These are phyloP conservation scores for Ascochyta pisi DNA, from an alignment of 2,329 filamentous ascomycete genomes.

Conservation along the genomic window DNA sequence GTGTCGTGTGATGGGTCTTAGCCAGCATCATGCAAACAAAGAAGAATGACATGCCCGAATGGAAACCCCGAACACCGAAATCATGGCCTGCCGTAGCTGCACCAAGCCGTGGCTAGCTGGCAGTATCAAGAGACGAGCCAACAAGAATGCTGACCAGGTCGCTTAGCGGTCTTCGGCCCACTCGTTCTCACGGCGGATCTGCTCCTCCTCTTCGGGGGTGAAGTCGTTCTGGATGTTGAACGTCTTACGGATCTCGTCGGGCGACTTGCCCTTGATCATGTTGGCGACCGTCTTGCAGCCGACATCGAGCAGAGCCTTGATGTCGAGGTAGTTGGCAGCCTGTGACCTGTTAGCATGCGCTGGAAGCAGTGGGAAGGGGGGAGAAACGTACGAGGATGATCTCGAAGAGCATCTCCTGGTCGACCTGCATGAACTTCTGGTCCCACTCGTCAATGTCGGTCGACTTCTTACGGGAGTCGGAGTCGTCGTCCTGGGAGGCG, in stretches of 20 bases:
- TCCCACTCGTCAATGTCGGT: constrained; percentile 99
- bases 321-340: constrained; percentile 98
- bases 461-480: constrained; percentile 94
- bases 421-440: constrained; percentile 99
- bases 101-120: neutral
- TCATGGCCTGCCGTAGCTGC: neutral
- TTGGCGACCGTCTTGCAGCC: constrained; percentile 99
- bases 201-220: constrained; percentile 97
- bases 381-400: constrained; percentile 81
- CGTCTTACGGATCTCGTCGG: constrained; percentile 98
- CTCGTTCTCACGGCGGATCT: constrained; percentile 70
- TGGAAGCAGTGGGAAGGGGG: neutral
- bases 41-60: constrained; percentile 12
- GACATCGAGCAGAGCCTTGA: constrained; percentile 96
- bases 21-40: constrained; percentile 12
- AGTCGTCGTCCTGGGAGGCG: constrained; percentile 84
- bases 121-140: neutral
- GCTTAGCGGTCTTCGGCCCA: constrained; percentile 55
- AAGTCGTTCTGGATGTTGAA: constrained; percentile 99
- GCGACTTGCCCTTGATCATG: constrained; percentile 99
- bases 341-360: constrained; percentile 48
- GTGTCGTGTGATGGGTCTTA: constrained; percentile 8
- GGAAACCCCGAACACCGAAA: constrained; percentile 19
- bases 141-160: neutral
- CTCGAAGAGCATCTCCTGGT: constrained; percentile 99